Percentiles rank a stretch among this genome's conserved stretches.
These are phyloP conservation scores for Phytophthora capsici DNA, from an alignment of 352 stramenopile species.

Conservation along the genomic window DNA sequence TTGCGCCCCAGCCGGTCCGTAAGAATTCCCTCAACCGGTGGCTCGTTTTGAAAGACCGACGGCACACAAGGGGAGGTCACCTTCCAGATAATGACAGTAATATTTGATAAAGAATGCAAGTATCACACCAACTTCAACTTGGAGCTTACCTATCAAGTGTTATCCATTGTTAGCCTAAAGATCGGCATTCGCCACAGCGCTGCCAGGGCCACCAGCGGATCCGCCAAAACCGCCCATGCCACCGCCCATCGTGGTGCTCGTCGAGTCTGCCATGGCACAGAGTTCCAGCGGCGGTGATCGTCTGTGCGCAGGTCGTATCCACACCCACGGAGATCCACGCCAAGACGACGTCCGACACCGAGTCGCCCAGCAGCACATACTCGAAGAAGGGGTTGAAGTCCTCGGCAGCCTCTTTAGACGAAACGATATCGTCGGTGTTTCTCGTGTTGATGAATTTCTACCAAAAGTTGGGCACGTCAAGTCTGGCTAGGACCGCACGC, in stretches of 20 bases:
- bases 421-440: constrained; percentile 26
- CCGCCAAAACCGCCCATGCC: constrained; percentile 18
- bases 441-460: background rate
- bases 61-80: too few relatives aligned
- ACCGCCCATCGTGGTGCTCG: constrained; percentile 1
- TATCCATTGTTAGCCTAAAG: too few relatives aligned
- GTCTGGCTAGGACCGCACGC: too few relatives aligned
- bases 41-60: too few relatives aligned
- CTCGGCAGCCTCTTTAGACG: constrained; percentile 12
- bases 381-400: constrained; percentile 31
- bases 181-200: background rate
- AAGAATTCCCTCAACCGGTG: too few relatives aligned
- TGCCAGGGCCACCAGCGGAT: constrained; percentile 10
- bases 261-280: background rate
- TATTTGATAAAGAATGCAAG: background rate
- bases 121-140: background rate
- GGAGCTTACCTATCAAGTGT: background rate
- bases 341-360: constrained; percentile 23
- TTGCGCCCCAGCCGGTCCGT: too few relatives aligned
- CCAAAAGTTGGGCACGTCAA: too few relatives aligned
- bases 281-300: constrained; percentile 7
- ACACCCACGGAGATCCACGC: constrained; percentile 34
- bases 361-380: constrained; percentile 13
- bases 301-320: constrained; percentile 22
- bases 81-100: too few relatives aligned